phyloP scores from a whole-genome alignment of 169 alveolate species.

The Perkinsus marinus region DNA sequence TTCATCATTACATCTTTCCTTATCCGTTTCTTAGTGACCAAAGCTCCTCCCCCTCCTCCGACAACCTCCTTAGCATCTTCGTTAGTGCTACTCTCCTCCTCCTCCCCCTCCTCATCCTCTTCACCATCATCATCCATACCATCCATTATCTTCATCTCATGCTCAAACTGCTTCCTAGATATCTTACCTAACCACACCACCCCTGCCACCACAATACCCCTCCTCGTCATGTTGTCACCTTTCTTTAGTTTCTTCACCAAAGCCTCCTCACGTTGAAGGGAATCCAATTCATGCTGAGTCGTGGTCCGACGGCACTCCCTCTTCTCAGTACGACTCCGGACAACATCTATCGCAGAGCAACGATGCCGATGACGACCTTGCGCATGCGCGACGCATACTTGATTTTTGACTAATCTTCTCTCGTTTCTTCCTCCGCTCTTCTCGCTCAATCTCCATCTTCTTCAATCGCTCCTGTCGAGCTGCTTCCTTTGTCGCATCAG shows the following conservation, averaged over 20 bases:
- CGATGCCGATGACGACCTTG: constrained; percentile 1
- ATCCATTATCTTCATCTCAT: background rate
- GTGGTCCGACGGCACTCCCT: constrained; percentile 32
- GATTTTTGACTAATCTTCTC: constrained; percentile 17
- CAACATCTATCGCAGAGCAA: background rate
- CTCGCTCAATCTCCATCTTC: constrained; percentile 17
- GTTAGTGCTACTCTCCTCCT: background rate
- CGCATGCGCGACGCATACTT: constrained; percentile 3
- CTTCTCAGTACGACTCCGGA: constrained; percentile 32
- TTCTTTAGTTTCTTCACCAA: constrained; percentile 54
- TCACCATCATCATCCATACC: background rate
- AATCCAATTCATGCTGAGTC: constrained; percentile 52
- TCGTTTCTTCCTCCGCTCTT: constrained; percentile 36
- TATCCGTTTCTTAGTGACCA: background rate
- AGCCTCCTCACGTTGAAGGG: constrained; percentile 50
- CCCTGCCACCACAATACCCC: background rate
- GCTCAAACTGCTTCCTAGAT: background rate
- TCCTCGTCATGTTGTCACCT: constrained; percentile 35
- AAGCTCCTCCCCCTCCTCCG: background rate
- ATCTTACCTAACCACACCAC: background rate
- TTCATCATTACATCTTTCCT: background rate
- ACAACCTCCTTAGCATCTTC: background rate
- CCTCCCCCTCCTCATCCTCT: background rate
- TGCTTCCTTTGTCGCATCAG: constrained; percentile 49
- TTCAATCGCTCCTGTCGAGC: constrained; percentile 21